Base-by-base conservation (phyloP, 2,329 filamentous ascomycete genomes). In the Verticillium tricorpus region DNA sequence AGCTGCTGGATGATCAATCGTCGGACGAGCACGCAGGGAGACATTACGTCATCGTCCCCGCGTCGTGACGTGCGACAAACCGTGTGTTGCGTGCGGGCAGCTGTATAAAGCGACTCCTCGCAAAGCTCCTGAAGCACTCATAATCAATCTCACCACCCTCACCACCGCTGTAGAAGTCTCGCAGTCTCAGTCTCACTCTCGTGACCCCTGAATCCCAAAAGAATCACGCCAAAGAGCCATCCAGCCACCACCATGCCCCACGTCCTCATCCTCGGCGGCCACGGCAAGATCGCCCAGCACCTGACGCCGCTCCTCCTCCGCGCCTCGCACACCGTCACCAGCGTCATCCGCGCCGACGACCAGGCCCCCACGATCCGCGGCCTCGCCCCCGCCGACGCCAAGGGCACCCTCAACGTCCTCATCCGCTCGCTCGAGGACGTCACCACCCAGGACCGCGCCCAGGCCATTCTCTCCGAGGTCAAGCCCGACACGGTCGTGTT, bases 261-360 rank as follows among this genome's bases (percentile, higher is more conserved):
- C 71, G 85, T 93, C 63, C 86, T 93, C 64, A 76, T 95, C 67
- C 85, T 95, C 65, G 91, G 91, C 70, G 92, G 91, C 69, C 91
- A 93, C 78, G 92, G 92, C 77, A 92, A 93, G 73, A 76, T 95
- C 63, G 85, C 91, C 67, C 85, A 91, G 62, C 77, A 89, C 54
- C 82, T 95, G 45, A 95, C 91, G 9, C 90, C 89, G 1, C 82
- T 93, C 63, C 86, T 96, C 8, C 85, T 95, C 52, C 81, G 86
- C 58, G 86, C 88, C 66, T 85, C 85, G 37, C 94, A 91, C 89
- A 85, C 85, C 66, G 89, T 96, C 60, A 93, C 89, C 63, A 91
- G 88, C 72, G 79, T 95, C 64, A 89, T 96, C 73, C 89, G 92
- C 69, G 85, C 87, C 65, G 78, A 85, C n/a, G 85, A 87, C 0